Conservation (phyloP, 257 asterid species). For the Salvia rosmarinus region DNA sequence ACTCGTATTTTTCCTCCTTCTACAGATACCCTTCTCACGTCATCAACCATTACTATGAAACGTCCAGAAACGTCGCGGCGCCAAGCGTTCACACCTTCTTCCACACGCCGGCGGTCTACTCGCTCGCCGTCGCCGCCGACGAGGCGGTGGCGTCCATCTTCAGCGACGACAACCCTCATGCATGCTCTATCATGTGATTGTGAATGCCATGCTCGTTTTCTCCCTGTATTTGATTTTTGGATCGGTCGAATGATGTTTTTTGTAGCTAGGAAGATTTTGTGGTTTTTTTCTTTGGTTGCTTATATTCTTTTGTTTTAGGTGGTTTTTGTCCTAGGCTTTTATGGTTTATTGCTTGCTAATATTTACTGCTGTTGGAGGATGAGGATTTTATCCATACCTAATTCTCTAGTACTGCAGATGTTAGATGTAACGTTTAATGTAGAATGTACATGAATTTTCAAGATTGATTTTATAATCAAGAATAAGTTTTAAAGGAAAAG, state of each 20-base stretch:
- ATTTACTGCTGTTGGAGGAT: neutral
- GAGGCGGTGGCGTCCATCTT: constrained; percentile 89
- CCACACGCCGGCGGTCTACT: constrained; percentile 83
- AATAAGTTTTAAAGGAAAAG: neutral
- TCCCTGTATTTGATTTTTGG: neutral
- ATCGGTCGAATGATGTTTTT: neutral
- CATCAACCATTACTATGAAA: constrained; percentile 70
- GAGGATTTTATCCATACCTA: neutral
- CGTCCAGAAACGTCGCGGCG: constrained; percentile 63
- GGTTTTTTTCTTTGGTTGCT: neutral
- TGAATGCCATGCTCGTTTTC: too few species aligned
- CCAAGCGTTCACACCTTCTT: constrained; percentile 73
- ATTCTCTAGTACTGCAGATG: constrained; percentile 4
- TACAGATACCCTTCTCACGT: constrained; percentile 83
- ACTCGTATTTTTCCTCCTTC: constrained; percentile 73
- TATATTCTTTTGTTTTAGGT: neutral
- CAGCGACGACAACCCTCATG: constrained; percentile 94
- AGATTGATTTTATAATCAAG: neutral
- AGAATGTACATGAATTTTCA: neutral
- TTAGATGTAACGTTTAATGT: neutral
- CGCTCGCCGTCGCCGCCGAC: constrained; percentile 84
- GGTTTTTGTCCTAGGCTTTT: neutral
- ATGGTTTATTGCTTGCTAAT: neutral
- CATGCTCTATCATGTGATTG: constrained; percentile 74
- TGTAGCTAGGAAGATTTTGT: neutral